Evolutionary conservation across 2,329 filamentous ascomycete species (phyloP).

Genomic region (Colletotrichum chrysophilum): DNA sequence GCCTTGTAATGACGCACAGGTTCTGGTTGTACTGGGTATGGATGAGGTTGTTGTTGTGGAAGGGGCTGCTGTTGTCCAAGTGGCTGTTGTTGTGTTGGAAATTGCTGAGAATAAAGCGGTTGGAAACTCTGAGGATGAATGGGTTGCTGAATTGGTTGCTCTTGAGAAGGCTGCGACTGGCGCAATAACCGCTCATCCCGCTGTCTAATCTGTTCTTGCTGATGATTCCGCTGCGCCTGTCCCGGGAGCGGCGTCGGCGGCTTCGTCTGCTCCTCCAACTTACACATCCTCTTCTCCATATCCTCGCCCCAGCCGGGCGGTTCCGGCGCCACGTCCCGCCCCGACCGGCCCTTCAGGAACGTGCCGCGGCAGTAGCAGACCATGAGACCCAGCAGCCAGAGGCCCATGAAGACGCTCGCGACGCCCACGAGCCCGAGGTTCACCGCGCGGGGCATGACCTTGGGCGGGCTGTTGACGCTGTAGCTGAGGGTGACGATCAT

Average conservation of each 20-base stretch:
- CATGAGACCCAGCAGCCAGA: conserved; percentile 3
- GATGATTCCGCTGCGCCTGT: neutral
- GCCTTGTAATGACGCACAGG: neutral
- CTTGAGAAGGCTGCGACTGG: neutral
- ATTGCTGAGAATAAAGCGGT: neutral
- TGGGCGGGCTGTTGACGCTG: neutral
- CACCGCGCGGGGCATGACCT: neutral
- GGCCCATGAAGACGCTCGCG: neutral
- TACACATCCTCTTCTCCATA: neutral
- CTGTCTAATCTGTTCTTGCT: neutral
- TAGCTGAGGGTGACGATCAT: conserved; percentile 12
- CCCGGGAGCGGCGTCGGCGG: neutral
- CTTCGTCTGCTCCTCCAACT: neutral
- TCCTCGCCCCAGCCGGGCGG: neutral
- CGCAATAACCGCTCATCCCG: neutral
- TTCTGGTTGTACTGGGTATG: neutral
- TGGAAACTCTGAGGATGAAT: neutral
- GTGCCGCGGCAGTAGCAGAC: conserved; percentile 5
- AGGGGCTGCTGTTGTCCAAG: neutral
- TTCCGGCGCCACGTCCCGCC: neutral
- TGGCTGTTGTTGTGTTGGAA: neutral
- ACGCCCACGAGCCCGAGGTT: neutral
- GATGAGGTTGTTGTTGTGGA: neutral
- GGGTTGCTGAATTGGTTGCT: neutral
- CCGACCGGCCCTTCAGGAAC: neutral